phyloP scores from a whole-genome alignment of 2,329 filamentous ascomycete species.

The Chrysoporthe puriensis region DNA sequence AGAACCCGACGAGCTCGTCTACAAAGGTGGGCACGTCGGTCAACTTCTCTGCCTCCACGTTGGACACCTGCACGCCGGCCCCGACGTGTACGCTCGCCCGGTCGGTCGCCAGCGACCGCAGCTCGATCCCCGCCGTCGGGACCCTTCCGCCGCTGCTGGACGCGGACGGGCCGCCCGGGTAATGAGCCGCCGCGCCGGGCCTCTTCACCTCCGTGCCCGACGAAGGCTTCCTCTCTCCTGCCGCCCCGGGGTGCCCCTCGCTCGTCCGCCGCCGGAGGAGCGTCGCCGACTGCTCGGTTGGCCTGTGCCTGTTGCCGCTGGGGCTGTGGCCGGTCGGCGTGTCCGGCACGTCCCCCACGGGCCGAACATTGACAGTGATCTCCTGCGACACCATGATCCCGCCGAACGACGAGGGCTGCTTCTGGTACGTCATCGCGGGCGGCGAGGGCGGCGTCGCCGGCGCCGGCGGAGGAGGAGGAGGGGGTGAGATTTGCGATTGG shows the following conservation, averaged over 20 bases:
- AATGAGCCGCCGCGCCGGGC: neutral
- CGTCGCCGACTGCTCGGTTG: conserved; percentile 19
- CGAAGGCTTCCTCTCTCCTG: neutral
- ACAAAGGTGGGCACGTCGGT: conserved; percentile 46
- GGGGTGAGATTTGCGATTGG: conserved; percentile 14
- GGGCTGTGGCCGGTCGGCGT: conserved; percentile 34
- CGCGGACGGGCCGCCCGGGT: conserved; percentile 5
- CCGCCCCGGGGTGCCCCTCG: conserved; percentile 5
- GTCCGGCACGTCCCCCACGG: conserved; percentile 28
- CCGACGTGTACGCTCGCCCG: conserved; percentile 32
- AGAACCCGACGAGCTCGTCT: conserved; percentile 46
- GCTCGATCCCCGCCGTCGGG: conserved; percentile 33
- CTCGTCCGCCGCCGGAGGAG: conserved; percentile 23
- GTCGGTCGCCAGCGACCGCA: conserved; percentile 33
- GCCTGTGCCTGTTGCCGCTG: conserved; percentile 22
- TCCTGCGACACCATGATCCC: conserved; percentile 68
- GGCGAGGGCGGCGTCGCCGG: conserved; percentile 12
- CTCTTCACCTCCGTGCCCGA: conserved; percentile 6
- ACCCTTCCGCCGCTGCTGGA: conserved; percentile 21
- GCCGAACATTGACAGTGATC: conserved; percentile 56
- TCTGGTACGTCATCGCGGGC: conserved; percentile 14
- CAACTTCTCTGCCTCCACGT: conserved; percentile 41
- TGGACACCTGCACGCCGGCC: conserved; percentile 35
- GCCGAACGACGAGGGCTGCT: conserved; percentile 42
- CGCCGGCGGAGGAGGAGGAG: conserved; percentile 8